Conservation (phyloP, 1,284 basidiomycete species). For the Pseudozyma sp. region DNA sequence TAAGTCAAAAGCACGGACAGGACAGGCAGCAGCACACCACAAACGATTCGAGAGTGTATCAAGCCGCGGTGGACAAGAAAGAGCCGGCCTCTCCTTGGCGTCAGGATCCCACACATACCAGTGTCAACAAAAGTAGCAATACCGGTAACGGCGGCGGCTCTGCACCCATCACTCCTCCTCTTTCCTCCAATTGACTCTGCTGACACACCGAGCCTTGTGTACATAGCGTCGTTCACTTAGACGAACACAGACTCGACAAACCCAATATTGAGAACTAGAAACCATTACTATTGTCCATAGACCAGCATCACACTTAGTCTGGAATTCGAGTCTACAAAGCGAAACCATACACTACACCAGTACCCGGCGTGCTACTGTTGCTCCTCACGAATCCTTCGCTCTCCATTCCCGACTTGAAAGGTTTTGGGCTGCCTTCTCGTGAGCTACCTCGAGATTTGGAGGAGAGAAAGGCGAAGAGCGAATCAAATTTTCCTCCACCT, state of each 20-base stretch:
- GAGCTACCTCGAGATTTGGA: constrained; percentile 1
- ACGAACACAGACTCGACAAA: not conserved
- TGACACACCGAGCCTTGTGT: not conserved
- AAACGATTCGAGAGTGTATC: too few relatives aligned
- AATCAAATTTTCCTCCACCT: constrained; percentile 19
- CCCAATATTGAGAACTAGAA: not conserved
- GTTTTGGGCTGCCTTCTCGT: not conserved
- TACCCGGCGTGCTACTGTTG: not conserved
- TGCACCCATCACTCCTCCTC: constrained; percentile 28
- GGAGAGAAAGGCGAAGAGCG: constrained; percentile 23
- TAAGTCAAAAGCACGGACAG: too few relatives aligned
- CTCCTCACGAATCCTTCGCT: not conserved
- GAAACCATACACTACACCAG: constrained; percentile 5
- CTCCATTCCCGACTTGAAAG: not conserved
- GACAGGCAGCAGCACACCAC: too few relatives aligned
- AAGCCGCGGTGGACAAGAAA: not conserved
- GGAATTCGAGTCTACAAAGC: not conserved
- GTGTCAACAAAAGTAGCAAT: not conserved
- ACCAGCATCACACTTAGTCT: not conserved
- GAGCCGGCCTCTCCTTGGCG: not conserved
- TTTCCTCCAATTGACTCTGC: constrained; percentile 7
- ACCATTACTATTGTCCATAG: constrained; percentile 5
- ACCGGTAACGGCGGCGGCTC: constrained; percentile 4
- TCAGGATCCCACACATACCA: too few relatives aligned
- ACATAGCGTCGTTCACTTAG: not conserved